These are phyloP conservation scores for Crithidia sp. DNA, from an alignment of 208 protist species.

Conservation along the genomic window DNA sequence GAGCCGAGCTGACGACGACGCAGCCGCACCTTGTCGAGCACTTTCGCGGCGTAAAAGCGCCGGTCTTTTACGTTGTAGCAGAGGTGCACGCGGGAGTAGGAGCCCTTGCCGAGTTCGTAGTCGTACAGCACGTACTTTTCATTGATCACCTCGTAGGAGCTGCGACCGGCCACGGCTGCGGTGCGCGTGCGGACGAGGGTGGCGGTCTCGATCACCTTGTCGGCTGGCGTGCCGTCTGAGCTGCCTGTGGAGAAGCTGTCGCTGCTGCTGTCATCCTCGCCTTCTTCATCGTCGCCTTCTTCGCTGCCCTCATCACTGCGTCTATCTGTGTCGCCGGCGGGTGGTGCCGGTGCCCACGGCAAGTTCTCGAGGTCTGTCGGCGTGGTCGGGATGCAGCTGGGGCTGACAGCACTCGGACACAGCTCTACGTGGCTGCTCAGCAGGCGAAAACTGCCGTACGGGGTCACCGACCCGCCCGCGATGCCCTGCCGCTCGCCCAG, in stretches of 20 bases:
- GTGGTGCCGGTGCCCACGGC: background rate
- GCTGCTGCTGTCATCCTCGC: background rate
- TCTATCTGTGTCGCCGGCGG: too few species aligned
- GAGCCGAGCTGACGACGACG: slow-evolving; percentile 40
- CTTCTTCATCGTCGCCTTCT: background rate
- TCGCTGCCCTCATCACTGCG: background rate
- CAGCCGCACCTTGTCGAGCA: slow-evolving; percentile 50
- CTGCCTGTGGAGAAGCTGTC: too few species aligned
- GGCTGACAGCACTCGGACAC: slow-evolving; percentile 13
- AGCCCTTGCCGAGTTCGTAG: slow-evolving; percentile 58
- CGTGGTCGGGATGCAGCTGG: slow-evolving; percentile 22
- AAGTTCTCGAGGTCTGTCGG: slow-evolving; percentile 10
- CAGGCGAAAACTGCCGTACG: slow-evolving; percentile 21
- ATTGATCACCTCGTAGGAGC: slow-evolving; percentile 53
- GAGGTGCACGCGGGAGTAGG: slow-evolving; percentile 70
- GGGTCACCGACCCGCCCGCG: slow-evolving; percentile 2
- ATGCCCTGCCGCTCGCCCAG: background rate
- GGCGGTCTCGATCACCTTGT: slow-evolving; percentile 26
- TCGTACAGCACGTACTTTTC: slow-evolving; percentile 75
- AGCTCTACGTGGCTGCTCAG: slow-evolving; percentile 16
- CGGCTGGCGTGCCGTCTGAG: background rate
- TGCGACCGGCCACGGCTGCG: background rate
- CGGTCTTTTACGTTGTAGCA: slow-evolving; percentile 52
- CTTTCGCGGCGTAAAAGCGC: slow-evolving; percentile 64
- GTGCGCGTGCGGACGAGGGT: slow-evolving; percentile 7